These are phyloP conservation scores for Xerocomus brunneocitrinus DNA, from an alignment of 768 basidiomycete genomes.

Conservation along the genomic window DNA sequence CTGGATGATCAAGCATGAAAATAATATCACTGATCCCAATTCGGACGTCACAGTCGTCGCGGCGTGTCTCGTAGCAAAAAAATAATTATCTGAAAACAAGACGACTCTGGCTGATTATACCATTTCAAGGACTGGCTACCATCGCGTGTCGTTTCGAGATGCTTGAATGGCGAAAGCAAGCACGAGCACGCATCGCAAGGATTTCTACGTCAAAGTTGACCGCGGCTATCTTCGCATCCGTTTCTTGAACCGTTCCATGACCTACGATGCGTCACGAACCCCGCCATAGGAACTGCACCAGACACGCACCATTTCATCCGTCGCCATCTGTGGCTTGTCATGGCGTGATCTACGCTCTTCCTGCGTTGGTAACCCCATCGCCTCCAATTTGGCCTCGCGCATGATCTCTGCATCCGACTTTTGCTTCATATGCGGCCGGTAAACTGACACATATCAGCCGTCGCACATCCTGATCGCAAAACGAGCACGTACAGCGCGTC, in stretches of 20 bases:
- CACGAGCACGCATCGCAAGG: neutral
- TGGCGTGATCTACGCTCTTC: conserved; percentile 38
- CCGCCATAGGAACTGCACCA: neutral
- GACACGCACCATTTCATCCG: conserved; percentile 76
- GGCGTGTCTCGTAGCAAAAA: no score
- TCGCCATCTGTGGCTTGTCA: conserved; percentile 74
- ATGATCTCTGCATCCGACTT: conserved; percentile 88
- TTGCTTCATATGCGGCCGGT: conserved; percentile 73
- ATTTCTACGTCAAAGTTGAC: neutral
- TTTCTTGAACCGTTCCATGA: conserved; percentile 98
- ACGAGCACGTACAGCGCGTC: conserved; percentile 66
- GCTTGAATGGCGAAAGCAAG: neutral
- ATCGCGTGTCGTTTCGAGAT: no score
- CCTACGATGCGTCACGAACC: conserved; percentile 38
- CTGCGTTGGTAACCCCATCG: conserved; percentile 66
- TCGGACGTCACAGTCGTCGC: no score
- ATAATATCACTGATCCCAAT: no score
- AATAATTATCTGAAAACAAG: neutral
- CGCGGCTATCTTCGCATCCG: conserved; percentile 69
- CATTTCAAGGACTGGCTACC: no score
- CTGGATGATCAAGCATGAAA: no score
- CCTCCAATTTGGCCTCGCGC: conserved; percentile 82
- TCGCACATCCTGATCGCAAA: neutral
- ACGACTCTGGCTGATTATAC: no score
- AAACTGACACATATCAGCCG: conserved; percentile 48